Evolutionary conservation across 1,284 basidiomycete genomes (phyloP), one percentile per base, ranked within the genome.

Genomic region (Ustilago nuda): DNA sequence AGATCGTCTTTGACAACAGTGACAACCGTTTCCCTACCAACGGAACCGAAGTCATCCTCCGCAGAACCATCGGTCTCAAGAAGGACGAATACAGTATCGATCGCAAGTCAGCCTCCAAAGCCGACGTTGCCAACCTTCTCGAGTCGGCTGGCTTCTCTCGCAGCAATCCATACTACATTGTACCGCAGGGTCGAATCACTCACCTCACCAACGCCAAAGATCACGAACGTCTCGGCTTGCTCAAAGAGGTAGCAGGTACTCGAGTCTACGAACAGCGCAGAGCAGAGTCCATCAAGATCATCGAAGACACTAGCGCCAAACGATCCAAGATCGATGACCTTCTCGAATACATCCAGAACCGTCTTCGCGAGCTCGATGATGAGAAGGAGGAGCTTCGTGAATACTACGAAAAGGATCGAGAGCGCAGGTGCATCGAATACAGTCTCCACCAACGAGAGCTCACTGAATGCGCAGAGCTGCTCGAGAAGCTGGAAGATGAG

Each of bases 31-130:
- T 98, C 85, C 82, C 83, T 39, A 72, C 78, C 67, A 82, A 76
- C 58, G 80, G 78, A 65, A 78, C 53, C 62, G 76, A 83, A 51
- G 71, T 85, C 66, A 74, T 84, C 32, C 68, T 85, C 11, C 78
- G 84, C 9, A 67, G 84, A 48, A 99, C 97, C 2, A 98, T 99
- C 68, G 97, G 97, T 72, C 87, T 95, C 56, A 98, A 99, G 89
- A 99, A 99, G 88, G 97, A 99, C 85, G 97, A 99, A 87, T 99
- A 98, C 88, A 94, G 93, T 77, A 89, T 99, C 52, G 97, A 99
- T 87, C 92, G 93, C 87, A 98, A 98, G 88, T 94, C 92, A 73
- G 93, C 93, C 0, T 94, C 91, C 86, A 98, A 98, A 87, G 95
- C 94, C 6, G 97, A 99, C 81, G 94, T 99, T 30, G 93, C 95